Evolutionary conservation across 805 yeast species (phyloP), one percentile per base, ranked within the genome.

Genomic region (Myxozyma mucilagina): DNA sequence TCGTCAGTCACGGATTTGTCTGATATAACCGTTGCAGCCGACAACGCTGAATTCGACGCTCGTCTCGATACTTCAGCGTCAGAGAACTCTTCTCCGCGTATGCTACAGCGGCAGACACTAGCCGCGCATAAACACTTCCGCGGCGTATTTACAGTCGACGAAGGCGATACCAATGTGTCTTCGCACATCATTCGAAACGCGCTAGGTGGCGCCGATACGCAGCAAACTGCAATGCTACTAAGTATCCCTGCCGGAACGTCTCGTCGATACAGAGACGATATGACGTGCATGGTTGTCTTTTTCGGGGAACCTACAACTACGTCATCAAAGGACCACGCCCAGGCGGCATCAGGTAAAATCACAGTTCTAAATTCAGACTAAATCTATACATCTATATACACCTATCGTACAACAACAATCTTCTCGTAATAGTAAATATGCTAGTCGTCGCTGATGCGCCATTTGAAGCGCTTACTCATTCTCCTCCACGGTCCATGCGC

Each of bases 151-250:
- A 65, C 72, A 1, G 69, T 92, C 59, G 89, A 90, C 71, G 99
- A 24, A 24, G 29, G 29, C 29, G 29, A 94, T 76, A 83, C 82
- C 34, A 94, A 94, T 70, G 96, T 87, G 9, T 87, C 97, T 1
- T 94, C 99, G 0, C 98, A 94, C 74, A 79, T 94, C 68, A 89
- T 94, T 49, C 83, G 99, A 72, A 93, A 94, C 73, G 98, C 99
- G 0, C 79, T 94, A 60, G 96, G 97, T 6, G 87, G 87, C 29
- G 97, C 96, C 0, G 86, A 89, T 43, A 84, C 84, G 65, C 97
- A 93, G 64, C 92, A 90, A 68, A 91, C 92, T 2, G 84, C 92
- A 24, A 89, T 94, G 83, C 78, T 94, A 62, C 87, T 91, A 16
- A 87, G 94, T 56, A 90, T 94, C 56, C 98, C 98, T 18, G 83